phyloP scores from a whole-genome alignment of 2,329 filamentous ascomycete genomes.

The Geosmithia morbida region DNA sequence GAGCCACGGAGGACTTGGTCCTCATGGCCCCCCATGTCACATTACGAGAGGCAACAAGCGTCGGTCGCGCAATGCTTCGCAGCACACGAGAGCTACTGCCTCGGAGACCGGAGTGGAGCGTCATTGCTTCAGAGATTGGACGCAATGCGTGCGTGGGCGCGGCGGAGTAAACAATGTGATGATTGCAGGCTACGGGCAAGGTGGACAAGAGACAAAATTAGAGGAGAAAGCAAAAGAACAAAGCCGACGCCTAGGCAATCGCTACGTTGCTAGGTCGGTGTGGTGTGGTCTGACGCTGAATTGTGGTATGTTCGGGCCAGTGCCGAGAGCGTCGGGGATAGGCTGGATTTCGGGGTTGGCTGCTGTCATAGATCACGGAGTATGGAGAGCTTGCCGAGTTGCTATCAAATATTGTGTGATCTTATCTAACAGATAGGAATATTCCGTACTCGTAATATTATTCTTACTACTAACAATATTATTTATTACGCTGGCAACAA shows the following conservation, averaged over 20 bases:
- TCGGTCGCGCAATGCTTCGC: constrained; percentile 21
- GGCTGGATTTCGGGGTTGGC: neutral
- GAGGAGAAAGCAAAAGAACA: neutral
- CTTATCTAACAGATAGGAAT: too few relatives aligned
- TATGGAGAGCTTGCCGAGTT: too few relatives aligned
- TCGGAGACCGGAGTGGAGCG: constrained; percentile 26
- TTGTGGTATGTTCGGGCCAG: neutral
- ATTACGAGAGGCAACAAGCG: constrained; percentile 8
- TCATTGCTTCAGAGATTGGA: constrained; percentile 23
- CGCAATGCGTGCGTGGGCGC: neutral
- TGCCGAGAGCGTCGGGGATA: neutral
- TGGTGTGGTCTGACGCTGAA: neutral
- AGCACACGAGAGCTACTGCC: constrained; percentile 32
- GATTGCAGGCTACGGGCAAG: neutral
- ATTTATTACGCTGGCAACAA: too few relatives aligned
- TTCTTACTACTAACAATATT: too few relatives aligned
- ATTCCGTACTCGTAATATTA: too few relatives aligned
- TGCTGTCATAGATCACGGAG: neutral
- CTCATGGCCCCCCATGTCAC: constrained; percentile 15
- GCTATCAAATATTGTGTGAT: too few relatives aligned
- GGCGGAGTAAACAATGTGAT: neutral
- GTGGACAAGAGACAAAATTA: neutral
- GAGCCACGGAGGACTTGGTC: constrained; percentile 28
- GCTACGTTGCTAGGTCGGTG: neutral
- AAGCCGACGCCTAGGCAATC: neutral